phyloP scores from a whole-genome alignment of 2,329 filamentous ascomycete species.

The Chaetomiaceae sp. region DNA sequence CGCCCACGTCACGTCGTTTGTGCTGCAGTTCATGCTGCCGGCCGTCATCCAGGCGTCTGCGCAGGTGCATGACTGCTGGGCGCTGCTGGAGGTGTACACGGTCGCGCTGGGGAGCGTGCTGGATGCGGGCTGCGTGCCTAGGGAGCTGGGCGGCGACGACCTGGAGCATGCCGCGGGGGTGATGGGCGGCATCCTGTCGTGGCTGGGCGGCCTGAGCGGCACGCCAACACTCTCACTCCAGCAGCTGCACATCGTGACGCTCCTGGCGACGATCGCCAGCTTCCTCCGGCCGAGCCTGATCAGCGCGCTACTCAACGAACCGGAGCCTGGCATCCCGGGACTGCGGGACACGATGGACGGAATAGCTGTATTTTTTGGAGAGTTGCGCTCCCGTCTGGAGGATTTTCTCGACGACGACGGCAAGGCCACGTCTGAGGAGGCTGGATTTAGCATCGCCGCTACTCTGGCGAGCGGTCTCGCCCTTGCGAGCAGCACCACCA shows the following conservation, averaged over 20 bases:
- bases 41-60: conserved; percentile 42
- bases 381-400: background rate
- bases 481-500: background rate
- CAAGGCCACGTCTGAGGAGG: no score
- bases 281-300: conserved; percentile 15
- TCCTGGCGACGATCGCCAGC: conserved; percentile 13
- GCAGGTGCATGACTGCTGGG: conserved; percentile 36
- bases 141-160: conserved; percentile 26
- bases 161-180: conserved; percentile 9
- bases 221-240: conserved; percentile 1
- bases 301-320: conserved; percentile 8
- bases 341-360: conserved; percentile 2
- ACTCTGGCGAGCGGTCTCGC: background rate
- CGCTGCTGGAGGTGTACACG: conserved; percentile 48
- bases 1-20: conserved; percentile 41
- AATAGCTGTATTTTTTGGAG: conserved; percentile 1
- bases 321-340: background rate
- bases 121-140: conserved; percentile 32
- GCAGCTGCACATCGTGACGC: conserved; percentile 16
- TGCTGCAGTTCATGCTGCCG: conserved; percentile 50
- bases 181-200: conserved; percentile 11
- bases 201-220: conserved; percentile 1
- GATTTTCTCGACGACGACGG: background rate
- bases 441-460: no score
- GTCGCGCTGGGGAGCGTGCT: conserved; percentile 39